phyloP scores from a whole-genome alignment of 176 grass and related monocot species.

The Raddia distichophylla region DNA sequence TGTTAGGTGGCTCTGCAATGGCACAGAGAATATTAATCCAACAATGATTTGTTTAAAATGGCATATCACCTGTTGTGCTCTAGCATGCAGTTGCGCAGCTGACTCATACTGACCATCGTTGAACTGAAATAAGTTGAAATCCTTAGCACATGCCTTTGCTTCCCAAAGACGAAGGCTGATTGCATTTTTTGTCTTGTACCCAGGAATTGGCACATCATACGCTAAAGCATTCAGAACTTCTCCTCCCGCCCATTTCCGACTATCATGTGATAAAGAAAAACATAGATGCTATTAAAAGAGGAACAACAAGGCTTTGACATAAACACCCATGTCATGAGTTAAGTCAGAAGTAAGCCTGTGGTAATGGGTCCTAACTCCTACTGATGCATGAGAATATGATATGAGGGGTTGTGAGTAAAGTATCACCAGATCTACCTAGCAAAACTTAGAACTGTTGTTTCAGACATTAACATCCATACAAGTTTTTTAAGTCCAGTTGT shows the following conservation, averaged over 20 bases:
- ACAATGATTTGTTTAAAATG: constrained; percentile 17
- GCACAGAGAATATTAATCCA: too few relatives aligned
- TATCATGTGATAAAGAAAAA: constrained; percentile 37
- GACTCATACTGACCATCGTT: constrained; percentile 91
- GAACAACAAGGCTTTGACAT: constrained; percentile 4
- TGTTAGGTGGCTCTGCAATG: too few relatives aligned
- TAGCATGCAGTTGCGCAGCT: constrained; percentile 86
- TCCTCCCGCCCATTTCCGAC: constrained; percentile 88
- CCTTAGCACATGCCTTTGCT: constrained; percentile 75
- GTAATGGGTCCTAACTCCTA: background rate
- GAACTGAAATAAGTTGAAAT: constrained; percentile 96
- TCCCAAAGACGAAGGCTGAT: constrained; percentile 98
- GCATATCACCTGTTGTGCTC: constrained; percentile 78
- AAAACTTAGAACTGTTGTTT: constrained; percentile 15
- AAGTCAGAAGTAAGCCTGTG: background rate
- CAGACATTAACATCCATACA: background rate
- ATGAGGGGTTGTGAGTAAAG: background rate
- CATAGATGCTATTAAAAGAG: constrained; percentile 7
- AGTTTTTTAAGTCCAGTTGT: constrained; percentile 3
- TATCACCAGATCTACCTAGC: constrained; percentile 20
- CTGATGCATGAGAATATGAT: constrained; percentile 6
- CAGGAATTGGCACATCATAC: constrained; percentile 97
- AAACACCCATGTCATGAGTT: constrained; percentile 27
- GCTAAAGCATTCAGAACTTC: constrained; percentile 85
- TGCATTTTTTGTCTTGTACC: constrained; percentile 95